phyloP scores from a whole-genome alignment of 768 basidiomycete genomes.

The Peribolospora kevripleyi region DNA sequence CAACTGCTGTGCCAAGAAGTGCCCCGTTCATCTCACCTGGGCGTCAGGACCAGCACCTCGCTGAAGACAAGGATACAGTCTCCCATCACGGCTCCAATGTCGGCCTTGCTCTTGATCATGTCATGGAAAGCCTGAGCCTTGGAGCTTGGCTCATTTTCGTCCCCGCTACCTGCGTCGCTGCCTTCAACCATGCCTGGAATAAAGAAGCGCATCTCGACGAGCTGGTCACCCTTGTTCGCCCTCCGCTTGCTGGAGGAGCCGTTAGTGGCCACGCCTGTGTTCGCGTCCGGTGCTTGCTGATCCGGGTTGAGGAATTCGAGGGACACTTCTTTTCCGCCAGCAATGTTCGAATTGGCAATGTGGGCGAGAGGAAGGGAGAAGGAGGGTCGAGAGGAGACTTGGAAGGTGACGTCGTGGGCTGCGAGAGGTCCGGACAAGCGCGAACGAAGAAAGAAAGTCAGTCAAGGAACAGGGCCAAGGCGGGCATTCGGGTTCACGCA shows the following conservation, averaged over 20 bases:
- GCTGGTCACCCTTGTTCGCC: slow-evolving; percentile 37
- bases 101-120: slow-evolving; percentile 81
- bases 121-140: slow-evolving; percentile 96
- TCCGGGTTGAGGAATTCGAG: slow-evolving; percentile 43
- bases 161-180: slow-evolving; percentile 14
- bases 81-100: slow-evolving; percentile 71
- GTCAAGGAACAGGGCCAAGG: not conserved
- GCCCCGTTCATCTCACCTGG: slow-evolving; percentile 21
- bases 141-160: slow-evolving; percentile 52
- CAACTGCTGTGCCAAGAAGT: not conserved
- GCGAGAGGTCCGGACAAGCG: not conserved
- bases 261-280: not conserved
- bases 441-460: not conserved
- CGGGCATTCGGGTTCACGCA: slow-evolving; percentile 17
- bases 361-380: slow-evolving; percentile 69
- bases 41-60: slow-evolving; percentile 81
- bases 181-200: slow-evolving; percentile 49
- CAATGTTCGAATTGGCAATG: slow-evolving; percentile 93
- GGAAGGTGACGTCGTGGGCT: slow-evolving; percentile 82
- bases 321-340: slow-evolving; percentile 90
- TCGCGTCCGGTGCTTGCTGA: slow-evolving; percentile 14
- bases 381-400: slow-evolving; percentile 57
- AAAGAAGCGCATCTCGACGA: slow-evolving; percentile 89
- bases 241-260: not conserved
- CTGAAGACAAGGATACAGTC: slow-evolving; percentile 84